Base-by-base conservation (phyloP, 2,329 filamentous ascomycete species). In the Lasiodiplodia gonubiensis region DNA sequence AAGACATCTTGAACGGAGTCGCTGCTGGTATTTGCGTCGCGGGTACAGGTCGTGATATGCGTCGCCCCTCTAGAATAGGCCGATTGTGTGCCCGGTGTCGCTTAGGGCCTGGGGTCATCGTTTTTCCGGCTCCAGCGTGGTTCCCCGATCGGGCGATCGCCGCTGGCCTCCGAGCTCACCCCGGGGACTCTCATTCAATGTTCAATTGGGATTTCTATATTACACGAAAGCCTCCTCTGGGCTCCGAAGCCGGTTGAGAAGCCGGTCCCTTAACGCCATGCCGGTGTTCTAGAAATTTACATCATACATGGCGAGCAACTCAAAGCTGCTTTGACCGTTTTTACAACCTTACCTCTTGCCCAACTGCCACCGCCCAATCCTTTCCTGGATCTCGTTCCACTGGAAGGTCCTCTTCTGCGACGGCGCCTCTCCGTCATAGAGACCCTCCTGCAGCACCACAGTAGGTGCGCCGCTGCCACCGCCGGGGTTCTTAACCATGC, bases 371-470 rank as follows among this genome's bases (percentile, higher is more conserved):
- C 86, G 86, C 53, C 89, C 87, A 73, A 98, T 95, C 66, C 90
- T 85, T 68, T 93, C 89, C 82, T 98, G 93, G 52, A 98, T 94
- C 79, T 96, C 91, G 64, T 91, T 90, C 94, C 95, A 98, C 30
- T 85, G 85, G 78, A 96, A 87, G 37, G 89, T 82, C 72, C 87
- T 90, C 70, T 88, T 85, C 74, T 84, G 88, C 33, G 90, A 84
- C 0, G 90, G 90, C 66, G 90, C 87, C 71, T 91, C 86, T 12
- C 66, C 66, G 49, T 67, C 66, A 14, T 54, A 55, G 76, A 94
- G 89, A 27, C 93, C 93, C 82, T 97, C 94, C 83, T 98, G 94
- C 74, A 99, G 77, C 53, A 99, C 94, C 27, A 99, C 93, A 0
- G 95, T 99, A 4, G 95, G 95, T 23, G 92, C 90, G 16, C 95